Base-by-base conservation (phyloP, 768 basidiomycete genomes). In the Trametopsis cervina region DNA sequence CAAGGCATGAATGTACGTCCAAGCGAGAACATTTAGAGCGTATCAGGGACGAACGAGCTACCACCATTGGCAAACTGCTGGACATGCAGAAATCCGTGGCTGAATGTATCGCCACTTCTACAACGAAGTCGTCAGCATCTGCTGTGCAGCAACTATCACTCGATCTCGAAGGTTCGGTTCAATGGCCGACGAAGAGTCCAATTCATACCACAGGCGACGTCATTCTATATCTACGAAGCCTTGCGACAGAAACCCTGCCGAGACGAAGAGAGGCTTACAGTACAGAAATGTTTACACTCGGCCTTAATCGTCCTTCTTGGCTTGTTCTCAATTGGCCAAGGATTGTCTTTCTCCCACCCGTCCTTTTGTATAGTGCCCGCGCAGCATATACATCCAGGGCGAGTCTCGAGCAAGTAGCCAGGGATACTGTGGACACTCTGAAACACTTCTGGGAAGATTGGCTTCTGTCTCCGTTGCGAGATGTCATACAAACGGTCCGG, bases 391-490 rank as follows among this genome's bases (percentile, higher is more conserved):
- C 73, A 4, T 84, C 84, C 4, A 77, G 83, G 22, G 72, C 70
- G 9, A 77, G 76, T 26, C 57, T 93, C 42, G 47, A 66, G 5
- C 74, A 80, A 37, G 67, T 86, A 43, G 73, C 74, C 3, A 50
- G 52, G n/a, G 84, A 89, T 52, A 74, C 80, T 0, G 61, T 71
- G 27, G 80, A 85, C 57, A 93, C 92, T 0, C 57, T 78, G 5
- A 68, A 69, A 20, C 83, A 83, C 0, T 94, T 98, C 61, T 67
- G 91, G 52, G 69, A 74, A 17, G 85, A 82, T 41, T 97, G 92
- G 87, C 71, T 97, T 10, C 65, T 95, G 41, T 88, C 91, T 46
- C 95, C 95, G 2, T 58, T 95, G n/a, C 74, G 73, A 41, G 89
- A 81, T 6, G 83, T 98, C 10, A 62, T 89, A 4, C 80, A 81